phyloP scores from a whole-genome alignment of 768 basidiomycete species.

The Suillus plorans region DNA sequence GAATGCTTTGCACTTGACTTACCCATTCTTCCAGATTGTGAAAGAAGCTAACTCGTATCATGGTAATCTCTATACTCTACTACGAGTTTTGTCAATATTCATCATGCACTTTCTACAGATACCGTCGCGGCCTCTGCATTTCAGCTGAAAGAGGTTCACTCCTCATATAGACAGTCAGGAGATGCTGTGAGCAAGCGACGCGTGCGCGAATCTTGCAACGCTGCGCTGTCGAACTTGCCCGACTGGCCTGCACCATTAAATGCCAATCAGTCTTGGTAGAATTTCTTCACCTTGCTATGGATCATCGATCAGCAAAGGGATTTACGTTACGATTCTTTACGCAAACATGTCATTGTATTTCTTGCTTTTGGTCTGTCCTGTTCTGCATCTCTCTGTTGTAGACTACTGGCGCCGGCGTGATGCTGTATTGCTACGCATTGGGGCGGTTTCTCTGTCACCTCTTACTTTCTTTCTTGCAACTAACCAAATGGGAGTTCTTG shows the following conservation, averaged over 20 bases:
- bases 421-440: not conserved
- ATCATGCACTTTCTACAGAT: conserved; percentile 13
- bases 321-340: not conserved
- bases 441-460: not conserved
- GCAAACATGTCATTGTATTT: not conserved
- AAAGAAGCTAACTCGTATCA: conserved; percentile 55
- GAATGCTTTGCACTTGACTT: conserved; percentile 8
- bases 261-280: not conserved
- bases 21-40: conserved; percentile 38
- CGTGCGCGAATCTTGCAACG: conserved; percentile 78
- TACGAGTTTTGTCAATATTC: not conserved
- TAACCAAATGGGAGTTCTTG: not conserved
- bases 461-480: not conserved
- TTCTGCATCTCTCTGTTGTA: not conserved
- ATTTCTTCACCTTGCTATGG: not conserved
- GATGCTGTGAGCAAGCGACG: conserved; percentile 71
- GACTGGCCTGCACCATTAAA: conserved; percentile 60
- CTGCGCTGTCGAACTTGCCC: conserved; percentile 67
- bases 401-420: not conserved
- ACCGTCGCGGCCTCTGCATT: conserved; percentile 68
- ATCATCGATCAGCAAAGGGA: not conserved
- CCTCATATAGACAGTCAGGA: conserved; percentile 71
- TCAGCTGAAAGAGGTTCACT: conserved; percentile 74
- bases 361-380: not conserved
- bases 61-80: conserved; percentile 37